Evolutionary conservation across 2,329 filamentous ascomycete species (phyloP).

Genomic region (Proliferodiscus dingleyae): DNA sequence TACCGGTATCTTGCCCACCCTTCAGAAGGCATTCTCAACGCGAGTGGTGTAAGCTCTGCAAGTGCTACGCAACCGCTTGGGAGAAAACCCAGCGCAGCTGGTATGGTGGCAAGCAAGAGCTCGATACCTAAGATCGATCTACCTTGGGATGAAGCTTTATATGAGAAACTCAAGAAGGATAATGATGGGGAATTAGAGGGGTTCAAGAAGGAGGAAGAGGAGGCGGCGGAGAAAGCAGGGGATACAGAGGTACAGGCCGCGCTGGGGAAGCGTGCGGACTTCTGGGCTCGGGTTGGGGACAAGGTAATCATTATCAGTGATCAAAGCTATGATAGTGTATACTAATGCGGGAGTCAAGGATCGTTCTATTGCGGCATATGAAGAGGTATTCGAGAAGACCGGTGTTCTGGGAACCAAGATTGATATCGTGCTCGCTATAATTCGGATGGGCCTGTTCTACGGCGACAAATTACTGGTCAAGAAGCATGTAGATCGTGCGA

Average conservation of each 20-base stretch:
- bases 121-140: conserved; percentile 62
- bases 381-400: conserved; percentile 95
- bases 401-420: conserved; percentile 95
- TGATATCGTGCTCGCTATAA: conserved; percentile 92
- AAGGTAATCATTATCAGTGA: conserved; percentile 59
- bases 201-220: conserved; percentile 82
- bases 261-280: conserved; percentile 90
- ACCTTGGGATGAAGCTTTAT: conserved; percentile 87
- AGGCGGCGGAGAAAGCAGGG: conserved; percentile 91
- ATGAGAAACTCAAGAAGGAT: conserved; percentile 69
- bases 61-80: conserved; percentile 50
- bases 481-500: conserved; percentile 88
- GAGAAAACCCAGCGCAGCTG: conserved; percentile 65
- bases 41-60: conserved; percentile 41
- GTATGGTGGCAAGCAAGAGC: conserved; percentile 70
- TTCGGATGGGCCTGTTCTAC: conserved; percentile 93
- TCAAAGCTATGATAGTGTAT: not conserved
- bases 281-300: conserved; percentile 92
- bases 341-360: conserved; percentile 53
- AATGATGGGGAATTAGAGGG: conserved; percentile 73
- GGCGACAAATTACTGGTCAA: conserved; percentile 88
- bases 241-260: conserved; percentile 93
- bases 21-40: conserved; percentile 56
- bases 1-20: conserved; percentile 83
- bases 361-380: conserved; percentile 87